These are phyloP conservation scores for Mortierella polycephala DNA, from an alignment of 371 early-diverging fungal species.

Conservation along the genomic window DNA sequence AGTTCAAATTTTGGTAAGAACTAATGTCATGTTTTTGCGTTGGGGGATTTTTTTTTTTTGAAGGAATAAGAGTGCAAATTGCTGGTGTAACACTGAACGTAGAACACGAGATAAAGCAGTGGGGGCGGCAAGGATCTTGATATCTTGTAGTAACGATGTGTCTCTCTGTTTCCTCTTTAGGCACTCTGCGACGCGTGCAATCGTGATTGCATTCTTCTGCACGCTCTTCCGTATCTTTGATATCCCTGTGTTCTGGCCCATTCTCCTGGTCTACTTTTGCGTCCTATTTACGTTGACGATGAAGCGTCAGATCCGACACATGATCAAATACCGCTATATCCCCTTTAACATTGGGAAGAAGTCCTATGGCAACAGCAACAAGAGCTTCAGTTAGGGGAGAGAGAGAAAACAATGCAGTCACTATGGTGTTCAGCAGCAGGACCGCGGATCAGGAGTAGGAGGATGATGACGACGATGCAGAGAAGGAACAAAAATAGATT, in stretches of 20 bases:
- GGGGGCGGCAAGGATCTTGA: too few species aligned
- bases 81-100: too few species aligned
- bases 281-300: slow-evolving; percentile 95
- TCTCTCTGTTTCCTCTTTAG: slow-evolving; percentile 54
- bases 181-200: slow-evolving; percentile 85
- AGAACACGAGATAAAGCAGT: background rate
- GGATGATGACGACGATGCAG: too few species aligned
- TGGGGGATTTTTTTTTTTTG: slow-evolving; percentile 15
- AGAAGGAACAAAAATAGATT: too few species aligned
- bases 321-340: slow-evolving; percentile 98
- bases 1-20: slow-evolving; percentile 98
- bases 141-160: background rate
- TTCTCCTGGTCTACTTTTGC: slow-evolving; percentile 93
- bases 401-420: too few species aligned
- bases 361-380: slow-evolving; percentile 64
- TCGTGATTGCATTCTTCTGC: slow-evolving; percentile 82
- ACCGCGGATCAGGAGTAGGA: too few species aligned
- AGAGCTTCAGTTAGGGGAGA: slow-evolving; percentile 23
- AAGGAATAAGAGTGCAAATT: background rate
- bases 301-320: slow-evolving; percentile 96
- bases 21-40: too few species aligned
- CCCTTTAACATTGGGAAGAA: slow-evolving; percentile 98
- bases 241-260: slow-evolving; percentile 98
- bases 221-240: slow-evolving; percentile 92
- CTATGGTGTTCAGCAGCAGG: too few species aligned